Evolutionary conservation across 306 rosid species (phyloP), one percentile per base, ranked within the genome.

Genomic region (Pterocarpus macrocarpus): DNA sequence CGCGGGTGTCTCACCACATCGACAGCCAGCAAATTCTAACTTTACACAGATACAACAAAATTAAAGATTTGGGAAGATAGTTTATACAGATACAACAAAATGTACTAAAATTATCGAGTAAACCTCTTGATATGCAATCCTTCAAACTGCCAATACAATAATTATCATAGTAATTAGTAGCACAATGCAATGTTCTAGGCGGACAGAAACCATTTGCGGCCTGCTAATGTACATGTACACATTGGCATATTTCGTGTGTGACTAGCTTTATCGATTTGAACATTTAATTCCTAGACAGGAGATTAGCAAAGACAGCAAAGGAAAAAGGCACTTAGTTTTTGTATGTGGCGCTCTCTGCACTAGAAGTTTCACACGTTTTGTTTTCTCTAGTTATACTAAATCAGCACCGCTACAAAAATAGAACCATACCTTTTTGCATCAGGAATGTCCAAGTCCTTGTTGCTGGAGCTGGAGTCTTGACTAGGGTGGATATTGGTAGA

Each of bases 351-450:
- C 71, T 44, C 70, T 56, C 71, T n/a, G 3, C 61, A 73, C 33
- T 38, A 12, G 34, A 80, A 52, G 14, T 45, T 68, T 73, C 56
- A 9, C 69, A 34, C 33, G 11, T 52, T 43, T 52, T 22, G 28
- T 22, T 62, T 69, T 50, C 49, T 71, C 76, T 12, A 33, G 63
- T 59, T 77, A 49, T 15, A n/a, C 34, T 35, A 81, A 66, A 22
- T 52, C 50, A 43, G 8, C 43, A 80, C 13, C 2, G 13, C 43
- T 43, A 41, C 28, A 39, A 12, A 38, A 17, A 63, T 68, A 82
- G 69, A 59, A 73, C 4, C 55, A 55, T 78, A 95, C 99, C 97
- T 88, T 82, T 84, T 85, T 15, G 73, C 67, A 73, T 79, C 76
- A 33, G 86, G 79, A 59, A 71, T 52, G 28, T 69, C 63, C 11